Evolutionary conservation across 805 yeast species (phyloP).

Genomic region (Schizosaccharomyces osmophilus): DNA sequence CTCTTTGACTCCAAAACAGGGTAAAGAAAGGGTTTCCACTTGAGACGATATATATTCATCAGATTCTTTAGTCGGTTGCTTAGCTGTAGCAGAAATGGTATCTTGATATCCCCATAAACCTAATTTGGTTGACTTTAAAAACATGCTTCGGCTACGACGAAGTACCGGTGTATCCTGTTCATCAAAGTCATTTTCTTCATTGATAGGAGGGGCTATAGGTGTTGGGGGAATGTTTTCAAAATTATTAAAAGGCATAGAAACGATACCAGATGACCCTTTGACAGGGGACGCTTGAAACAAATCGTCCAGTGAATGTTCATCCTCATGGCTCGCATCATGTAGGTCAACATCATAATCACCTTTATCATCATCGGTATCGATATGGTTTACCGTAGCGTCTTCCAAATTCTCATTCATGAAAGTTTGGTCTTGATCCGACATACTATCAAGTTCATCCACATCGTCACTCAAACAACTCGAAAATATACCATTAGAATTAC

Average conservation of each 20-base stretch:
- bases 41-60: not conserved
- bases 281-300: not conserved
- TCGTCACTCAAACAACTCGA: not conserved
- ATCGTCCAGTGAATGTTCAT: not conserved
- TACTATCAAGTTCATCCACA: not conserved
- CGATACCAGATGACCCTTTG: not conserved
- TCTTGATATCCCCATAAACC: not conserved
- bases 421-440: not conserved
- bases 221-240: not conserved
- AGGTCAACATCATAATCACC: not conserved
- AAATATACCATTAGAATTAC: slow-evolving; percentile 4
- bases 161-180: not conserved
- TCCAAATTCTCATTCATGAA: not conserved
- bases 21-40: slow-evolving; percentile 2
- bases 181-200: not conserved
- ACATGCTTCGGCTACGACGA: not conserved
- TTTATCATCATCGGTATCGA: not conserved
- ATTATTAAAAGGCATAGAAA: not conserved
- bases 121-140: not conserved
- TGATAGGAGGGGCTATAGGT: not conserved
- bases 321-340: not conserved
- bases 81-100: not conserved
- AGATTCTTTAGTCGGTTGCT: not conserved
- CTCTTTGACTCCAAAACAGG: slow-evolving; percentile 5
- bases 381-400: not conserved